These are phyloP conservation scores for Metschnikowia anglica DNA, from an alignment of 805 yeast genomes.

Conservation along the genomic window DNA sequence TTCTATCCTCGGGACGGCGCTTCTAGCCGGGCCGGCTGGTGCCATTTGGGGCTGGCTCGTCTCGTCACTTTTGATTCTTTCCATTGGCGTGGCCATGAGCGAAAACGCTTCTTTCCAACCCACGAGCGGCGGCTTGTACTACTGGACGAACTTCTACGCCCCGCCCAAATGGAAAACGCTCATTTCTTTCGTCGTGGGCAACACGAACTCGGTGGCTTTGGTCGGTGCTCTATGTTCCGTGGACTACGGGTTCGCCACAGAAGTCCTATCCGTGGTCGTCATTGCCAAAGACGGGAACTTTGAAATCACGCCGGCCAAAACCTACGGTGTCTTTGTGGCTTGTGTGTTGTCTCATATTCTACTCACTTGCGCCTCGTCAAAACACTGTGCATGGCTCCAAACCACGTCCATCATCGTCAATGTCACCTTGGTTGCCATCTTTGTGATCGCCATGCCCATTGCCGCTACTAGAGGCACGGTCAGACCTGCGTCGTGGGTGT, in stretches of 20 bases:
- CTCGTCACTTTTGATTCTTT: conserved; percentile 53
- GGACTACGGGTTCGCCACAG: conserved; percentile 65
- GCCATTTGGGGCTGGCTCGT: conserved; percentile 74
- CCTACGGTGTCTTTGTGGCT: conserved; percentile 67
- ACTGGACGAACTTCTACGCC: conserved; percentile 65
- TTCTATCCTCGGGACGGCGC: conserved; percentile 51
- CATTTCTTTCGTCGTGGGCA: conserved; percentile 51
- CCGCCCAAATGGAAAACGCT: conserved; percentile 38
- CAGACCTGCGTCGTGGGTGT: conserved; percentile 55
- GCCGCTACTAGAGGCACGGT: conserved; percentile 45
- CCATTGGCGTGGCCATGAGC: conserved; percentile 62
- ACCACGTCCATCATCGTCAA: conserved; percentile 57
- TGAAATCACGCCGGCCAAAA: conserved; percentile 50
- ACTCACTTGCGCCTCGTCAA: conserved; percentile 57
- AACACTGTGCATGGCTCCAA: conserved; percentile 57
- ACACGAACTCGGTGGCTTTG: conserved; percentile 65
- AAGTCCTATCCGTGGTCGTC: conserved; percentile 57
- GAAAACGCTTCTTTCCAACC: conserved; percentile 70
- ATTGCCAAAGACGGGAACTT: conserved; percentile 55
- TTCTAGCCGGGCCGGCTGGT: conserved; percentile 63
- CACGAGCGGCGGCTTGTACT: conserved; percentile 73
- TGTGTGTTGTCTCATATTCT: conserved; percentile 52
- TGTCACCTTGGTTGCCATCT: conserved; percentile 49
- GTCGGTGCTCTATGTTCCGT: conserved; percentile 67
- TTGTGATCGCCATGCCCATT: conserved; percentile 63